These are phyloP conservation scores for Lactifluus volemus DNA, from an alignment of 768 basidiomycete species.

Conservation along the genomic window DNA sequence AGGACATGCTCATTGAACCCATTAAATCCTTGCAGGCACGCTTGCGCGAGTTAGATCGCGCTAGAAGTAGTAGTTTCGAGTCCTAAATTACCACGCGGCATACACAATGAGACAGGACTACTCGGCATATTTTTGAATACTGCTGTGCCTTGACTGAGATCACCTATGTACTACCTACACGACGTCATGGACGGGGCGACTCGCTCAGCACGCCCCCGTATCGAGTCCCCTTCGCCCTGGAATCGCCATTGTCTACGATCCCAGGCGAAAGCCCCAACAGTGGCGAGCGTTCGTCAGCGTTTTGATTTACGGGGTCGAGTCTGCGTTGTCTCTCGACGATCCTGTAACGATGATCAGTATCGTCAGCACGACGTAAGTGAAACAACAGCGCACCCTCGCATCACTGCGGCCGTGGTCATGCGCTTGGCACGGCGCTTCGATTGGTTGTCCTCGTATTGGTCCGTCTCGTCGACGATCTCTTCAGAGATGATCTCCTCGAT, in stretches of 20 bases:
- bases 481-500: constrained; percentile 94
- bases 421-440: constrained; percentile 68
- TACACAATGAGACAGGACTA: background rate
- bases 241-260: background rate
- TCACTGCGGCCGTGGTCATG: constrained; percentile 61
- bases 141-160: background rate
- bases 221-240: background rate
- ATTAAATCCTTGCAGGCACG: background rate
- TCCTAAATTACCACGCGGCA: background rate
- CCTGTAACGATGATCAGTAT: constrained; percentile 25
- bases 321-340: constrained; percentile 47
- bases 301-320: background rate
- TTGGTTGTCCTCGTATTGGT: constrained; percentile 81
- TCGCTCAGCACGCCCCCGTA: constrained; percentile 1
- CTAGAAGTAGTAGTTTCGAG: background rate
- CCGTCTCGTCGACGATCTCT: constrained; percentile 94
- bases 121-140: too few species aligned
- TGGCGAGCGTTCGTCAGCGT: constrained; percentile 9
- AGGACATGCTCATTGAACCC: background rate
- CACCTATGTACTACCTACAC: background rate
- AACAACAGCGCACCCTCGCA: constrained; percentile 54
- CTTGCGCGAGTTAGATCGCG: constrained; percentile 12
- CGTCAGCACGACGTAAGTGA: background rate
- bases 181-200: background rate
- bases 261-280: constrained; percentile 1